Evolutionary conservation across 1,284 basidiomycete genomes (phyloP).

Genomic region (Schizophyllum amplum): DNA sequence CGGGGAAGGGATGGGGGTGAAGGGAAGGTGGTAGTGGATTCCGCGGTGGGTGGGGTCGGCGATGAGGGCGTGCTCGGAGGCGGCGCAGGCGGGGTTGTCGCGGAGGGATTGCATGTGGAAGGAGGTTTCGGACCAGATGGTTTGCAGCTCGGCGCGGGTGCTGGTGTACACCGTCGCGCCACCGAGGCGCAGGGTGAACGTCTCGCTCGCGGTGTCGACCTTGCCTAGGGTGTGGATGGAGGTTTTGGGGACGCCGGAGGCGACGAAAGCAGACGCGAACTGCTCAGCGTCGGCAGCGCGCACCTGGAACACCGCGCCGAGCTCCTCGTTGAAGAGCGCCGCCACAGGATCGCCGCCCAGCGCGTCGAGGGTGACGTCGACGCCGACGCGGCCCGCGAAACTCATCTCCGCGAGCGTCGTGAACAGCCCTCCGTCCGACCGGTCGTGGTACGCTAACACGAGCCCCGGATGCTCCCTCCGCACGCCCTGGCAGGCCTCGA

Average conservation of each 20-base stretch:
- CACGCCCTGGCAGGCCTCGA: slow-evolving; percentile 66
- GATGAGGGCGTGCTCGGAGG: slow-evolving; percentile 83
- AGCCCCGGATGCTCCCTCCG: slow-evolving; percentile 52
- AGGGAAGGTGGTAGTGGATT: slow-evolving; percentile 74
- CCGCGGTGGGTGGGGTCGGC: slow-evolving; percentile 54
- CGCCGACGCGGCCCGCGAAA: slow-evolving; percentile 85
- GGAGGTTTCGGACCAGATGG: slow-evolving; percentile 91
- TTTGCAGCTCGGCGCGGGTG: slow-evolving; percentile 70
- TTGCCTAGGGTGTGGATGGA: slow-evolving; percentile 73
- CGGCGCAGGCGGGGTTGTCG: slow-evolving; percentile 75
- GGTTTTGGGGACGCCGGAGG: slow-evolving; percentile 64
- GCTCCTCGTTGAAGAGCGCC: slow-evolving; percentile 91
- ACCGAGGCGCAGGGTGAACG: slow-evolving; percentile 52
- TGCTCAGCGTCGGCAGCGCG: slow-evolving; percentile 49
- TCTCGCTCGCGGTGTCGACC: slow-evolving; percentile 54
- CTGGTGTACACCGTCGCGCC: slow-evolving; percentile 53
- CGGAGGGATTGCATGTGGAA: slow-evolving; percentile 87
- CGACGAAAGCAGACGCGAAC: slow-evolving; percentile 57
- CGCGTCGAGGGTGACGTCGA: slow-evolving; percentile 59
- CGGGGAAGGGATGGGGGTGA: slow-evolving; percentile 18
- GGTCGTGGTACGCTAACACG: slow-evolving; percentile 94
- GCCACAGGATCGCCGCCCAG: slow-evolving; percentile 54
- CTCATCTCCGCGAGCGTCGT: slow-evolving; percentile 93
- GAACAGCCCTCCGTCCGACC: slow-evolving; percentile 95
- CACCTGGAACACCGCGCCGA: slow-evolving; percentile 91